Evolutionary conservation across 1,139 yeast species (phyloP).

Genomic region (Suhomyces atakaporum): DNA sequence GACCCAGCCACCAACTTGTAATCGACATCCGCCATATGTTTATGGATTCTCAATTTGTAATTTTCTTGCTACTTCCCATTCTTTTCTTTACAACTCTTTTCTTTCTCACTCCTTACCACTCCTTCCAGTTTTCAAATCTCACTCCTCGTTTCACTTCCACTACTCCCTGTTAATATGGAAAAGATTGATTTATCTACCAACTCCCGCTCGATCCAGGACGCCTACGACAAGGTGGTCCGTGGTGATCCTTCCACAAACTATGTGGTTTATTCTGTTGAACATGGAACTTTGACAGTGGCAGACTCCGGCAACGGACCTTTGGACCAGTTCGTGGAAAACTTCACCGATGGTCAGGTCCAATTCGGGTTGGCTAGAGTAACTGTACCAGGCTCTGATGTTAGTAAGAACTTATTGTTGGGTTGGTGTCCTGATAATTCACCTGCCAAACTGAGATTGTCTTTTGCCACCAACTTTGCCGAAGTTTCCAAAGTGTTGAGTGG

Average conservation of each 20-base stretch:
- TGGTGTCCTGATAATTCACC: slow-evolving; percentile 95
- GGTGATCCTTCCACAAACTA: slow-evolving; percentile 59
- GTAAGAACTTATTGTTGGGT: slow-evolving; percentile 81
- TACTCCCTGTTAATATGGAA: slow-evolving; percentile 42
- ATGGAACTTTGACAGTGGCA: slow-evolving; percentile 56
- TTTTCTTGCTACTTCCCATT: too few relatives aligned
- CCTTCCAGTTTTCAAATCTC: background rate
- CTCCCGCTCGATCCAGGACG: slow-evolving; percentile 60
- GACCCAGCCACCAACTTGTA: too few relatives aligned
- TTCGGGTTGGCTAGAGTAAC: slow-evolving; percentile 87
- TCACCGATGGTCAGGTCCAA: slow-evolving; percentile 87
- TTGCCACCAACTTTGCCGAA: slow-evolving; percentile 74
- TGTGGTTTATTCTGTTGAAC: slow-evolving; percentile 65
- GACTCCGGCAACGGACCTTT: slow-evolving; percentile 66
- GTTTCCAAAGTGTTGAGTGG: slow-evolving; percentile 71
- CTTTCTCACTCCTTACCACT: background rate
- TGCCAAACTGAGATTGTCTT: slow-evolving; percentile 69
- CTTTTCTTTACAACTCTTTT: too few relatives aligned
- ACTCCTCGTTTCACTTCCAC: slow-evolving; percentile 1
- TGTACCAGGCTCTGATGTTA: slow-evolving; percentile 87
- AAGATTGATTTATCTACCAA: slow-evolving; percentile 58
- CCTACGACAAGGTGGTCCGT: slow-evolving; percentile 64
- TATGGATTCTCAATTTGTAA: too few relatives aligned
- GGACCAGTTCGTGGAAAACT: slow-evolving; percentile 75
- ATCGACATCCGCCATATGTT: too few relatives aligned